Conservation (phyloP, 257 asterid genomes). For the Salvia miltiorrhiza region DNA sequence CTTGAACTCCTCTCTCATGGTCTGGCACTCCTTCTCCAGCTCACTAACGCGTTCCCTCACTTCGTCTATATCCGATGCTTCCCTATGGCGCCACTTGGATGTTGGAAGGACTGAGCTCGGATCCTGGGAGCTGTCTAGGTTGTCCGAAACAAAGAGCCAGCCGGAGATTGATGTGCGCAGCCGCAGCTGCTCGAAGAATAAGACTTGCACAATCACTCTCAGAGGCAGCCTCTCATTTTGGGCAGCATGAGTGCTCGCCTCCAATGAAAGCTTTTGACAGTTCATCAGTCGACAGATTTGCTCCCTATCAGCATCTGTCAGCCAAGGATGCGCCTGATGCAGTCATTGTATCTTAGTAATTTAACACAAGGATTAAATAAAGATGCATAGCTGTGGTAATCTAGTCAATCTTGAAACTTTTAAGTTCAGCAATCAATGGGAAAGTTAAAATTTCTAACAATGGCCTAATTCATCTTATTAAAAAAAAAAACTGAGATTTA, state of each 20-base stretch:
- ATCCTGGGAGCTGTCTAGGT: constrained; percentile 55
- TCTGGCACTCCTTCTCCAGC: constrained; percentile 79
- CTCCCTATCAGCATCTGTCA: constrained; percentile 65
- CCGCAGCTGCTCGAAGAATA: constrained; percentile 85
- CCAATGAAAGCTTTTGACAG: constrained; percentile 85
- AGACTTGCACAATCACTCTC: constrained; percentile 78
- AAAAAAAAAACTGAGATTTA: no score
- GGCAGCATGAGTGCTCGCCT: constrained; percentile 92
- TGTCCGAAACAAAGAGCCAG: constrained; percentile 81
- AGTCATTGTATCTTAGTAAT: neutral
- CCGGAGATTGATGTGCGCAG: constrained; percentile 82
- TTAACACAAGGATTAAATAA: neutral
- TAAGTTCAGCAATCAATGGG: neutral
- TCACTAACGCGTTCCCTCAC: constrained; percentile 71
- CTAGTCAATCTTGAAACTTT: neutral
- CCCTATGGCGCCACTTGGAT: constrained; percentile 29
- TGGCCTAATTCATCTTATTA: neutral
- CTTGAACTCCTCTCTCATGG: constrained; percentile 67
- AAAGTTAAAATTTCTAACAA: neutral
- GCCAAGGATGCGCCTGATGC: constrained; percentile 89
- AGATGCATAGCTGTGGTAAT: neutral
- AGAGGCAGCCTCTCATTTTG: constrained; percentile 90
- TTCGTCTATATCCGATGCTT: constrained; percentile 39
- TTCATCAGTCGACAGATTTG: constrained; percentile 80
- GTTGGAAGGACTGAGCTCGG: constrained; percentile 36